Base-by-base conservation (phyloP, 2,329 filamentous ascomycete genomes). In the Ophiostoma piceae region DNA sequence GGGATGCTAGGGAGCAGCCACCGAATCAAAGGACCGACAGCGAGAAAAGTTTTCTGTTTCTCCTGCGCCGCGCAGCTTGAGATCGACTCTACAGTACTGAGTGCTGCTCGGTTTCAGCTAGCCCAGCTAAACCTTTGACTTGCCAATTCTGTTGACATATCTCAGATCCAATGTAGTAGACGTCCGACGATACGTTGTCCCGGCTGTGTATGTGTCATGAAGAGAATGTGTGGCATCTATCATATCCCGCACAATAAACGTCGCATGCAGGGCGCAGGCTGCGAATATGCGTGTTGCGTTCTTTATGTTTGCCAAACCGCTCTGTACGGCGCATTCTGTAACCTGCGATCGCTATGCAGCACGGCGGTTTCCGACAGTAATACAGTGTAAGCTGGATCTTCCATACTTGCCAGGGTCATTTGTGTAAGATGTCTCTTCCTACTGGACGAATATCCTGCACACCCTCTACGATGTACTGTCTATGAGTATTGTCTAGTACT, bases 31-130 rank as follows among this genome's bases (percentile, higher is more conserved):
- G 19, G 43, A 47, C 16, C 5, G 47, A 57, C 51, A 12, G 16
- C 16, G 19, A 54, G 60, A 65, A 65, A 65, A 65, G 3, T 39
- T 39, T 62, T 29, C 57, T 26, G 57, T 32, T 62, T 57, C 51
- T 57, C 22, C 8, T 54, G n/a, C 22, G 7, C 47, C n/a, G 43
- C 6, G 14, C 43, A n/a, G 14, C 41, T 14, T 43, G 41, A 12
- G 5, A 43, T 54, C 14, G 8, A 9, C 7, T 14, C 26, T 16
- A 35, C 35, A 35, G 35, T 35, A 8, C 35, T 35, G 5, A 8
- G 35, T 35, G 5, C 8, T 35, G 35, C 35, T 35, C 35, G 4
- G 35, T 35, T 57, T 32, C 57, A 32, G 57, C 57, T 26, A 26
- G 22, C 8, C 57, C 12, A 14, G 57, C 57, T 19, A 32, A 60